A percentile compares a stretch with the other conserved stretches of the same genome.
Evolutionary conservation across 352 stramenopile genomes (phyloP).

Genomic region (Phytophthora meadii): DNA sequence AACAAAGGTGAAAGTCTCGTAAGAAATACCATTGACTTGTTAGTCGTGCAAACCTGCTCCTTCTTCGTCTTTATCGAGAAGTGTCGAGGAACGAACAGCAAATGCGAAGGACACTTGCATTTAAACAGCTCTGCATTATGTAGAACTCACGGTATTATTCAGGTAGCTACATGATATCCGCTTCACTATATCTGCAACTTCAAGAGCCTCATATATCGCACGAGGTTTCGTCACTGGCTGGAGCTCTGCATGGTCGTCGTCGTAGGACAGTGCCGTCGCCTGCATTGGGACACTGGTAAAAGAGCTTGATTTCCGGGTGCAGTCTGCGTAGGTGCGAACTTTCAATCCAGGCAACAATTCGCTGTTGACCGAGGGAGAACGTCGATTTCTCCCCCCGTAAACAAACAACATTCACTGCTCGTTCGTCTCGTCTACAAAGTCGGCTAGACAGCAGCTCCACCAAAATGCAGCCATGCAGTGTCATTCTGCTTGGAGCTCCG

Average conservation of each 20-base stretch:
- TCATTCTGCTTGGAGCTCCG: neutral
- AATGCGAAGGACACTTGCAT: no score
- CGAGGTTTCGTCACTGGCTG: neutral
- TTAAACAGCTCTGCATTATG: no score
- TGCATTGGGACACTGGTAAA: slow-evolving; percentile 9
- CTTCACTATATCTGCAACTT: slow-evolving; percentile 3
- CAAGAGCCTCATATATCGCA: slow-evolving; percentile 6
- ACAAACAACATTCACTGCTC: slow-evolving; percentile 14
- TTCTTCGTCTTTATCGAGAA: no score
- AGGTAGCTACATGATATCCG: slow-evolving; percentile 6
- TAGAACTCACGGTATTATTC: neutral
- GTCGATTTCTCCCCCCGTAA: slow-evolving; percentile 7
- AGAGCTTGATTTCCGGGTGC: slow-evolving; percentile 16
- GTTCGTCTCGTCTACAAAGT: slow-evolving; percentile 19
- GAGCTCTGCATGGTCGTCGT: neutral
- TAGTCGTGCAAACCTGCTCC: no score
- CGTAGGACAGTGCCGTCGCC: no score
- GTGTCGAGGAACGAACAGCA: no score
- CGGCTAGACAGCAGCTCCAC: slow-evolving; percentile 13
- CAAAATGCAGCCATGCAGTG: slow-evolving; percentile 17
- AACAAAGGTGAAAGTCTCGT: no score
- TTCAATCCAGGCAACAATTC: slow-evolving; percentile 6
- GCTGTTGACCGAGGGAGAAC: slow-evolving; percentile 2
- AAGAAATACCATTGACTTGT: no score
- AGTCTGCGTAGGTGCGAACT: neutral